These are phyloP conservation scores for Sugiyamaella marilandica DNA, from an alignment of 805 yeast genomes.

Conservation along the genomic window DNA sequence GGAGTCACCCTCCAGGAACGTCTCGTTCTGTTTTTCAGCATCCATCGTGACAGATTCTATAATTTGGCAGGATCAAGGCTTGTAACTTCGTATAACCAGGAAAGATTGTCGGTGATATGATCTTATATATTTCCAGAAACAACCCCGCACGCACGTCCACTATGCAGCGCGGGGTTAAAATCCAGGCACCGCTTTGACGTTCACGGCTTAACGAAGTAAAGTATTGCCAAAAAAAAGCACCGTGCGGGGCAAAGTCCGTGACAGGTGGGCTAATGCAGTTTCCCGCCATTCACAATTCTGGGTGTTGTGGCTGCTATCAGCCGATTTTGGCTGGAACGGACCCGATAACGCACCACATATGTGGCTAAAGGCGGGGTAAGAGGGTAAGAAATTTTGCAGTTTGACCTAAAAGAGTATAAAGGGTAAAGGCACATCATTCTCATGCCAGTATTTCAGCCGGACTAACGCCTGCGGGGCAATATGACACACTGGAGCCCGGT, in stretches of 20 bases:
- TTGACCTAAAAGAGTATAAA: too few relatives aligned
- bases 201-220: neutral
- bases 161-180: neutral
- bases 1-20: conserved; percentile 9
- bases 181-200: neutral
- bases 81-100: too few relatives aligned
- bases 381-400: too few relatives aligned
- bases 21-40: conserved; percentile 4
- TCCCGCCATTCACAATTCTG: too few relatives aligned
- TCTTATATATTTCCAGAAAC: neutral
- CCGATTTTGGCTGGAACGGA: too few relatives aligned
- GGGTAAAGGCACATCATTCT: too few relatives aligned
- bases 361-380: neutral
- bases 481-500: too few relatives aligned
- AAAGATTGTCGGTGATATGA: neutral
- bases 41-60: neutral
- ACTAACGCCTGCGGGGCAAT: too few relatives aligned
- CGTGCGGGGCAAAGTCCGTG: neutral
- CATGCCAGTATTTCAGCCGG: too few relatives aligned
- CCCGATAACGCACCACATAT: neutral
- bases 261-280: too few relatives aligned
- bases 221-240: neutral
- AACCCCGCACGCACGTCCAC: neutral
- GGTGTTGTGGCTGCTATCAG: too few relatives aligned
- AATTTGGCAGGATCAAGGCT: too few relatives aligned